phyloP scores from a whole-genome alignment of 2,329 filamentous ascomycete genomes.

The Arthrobotrys pseudoclavata region DNA sequence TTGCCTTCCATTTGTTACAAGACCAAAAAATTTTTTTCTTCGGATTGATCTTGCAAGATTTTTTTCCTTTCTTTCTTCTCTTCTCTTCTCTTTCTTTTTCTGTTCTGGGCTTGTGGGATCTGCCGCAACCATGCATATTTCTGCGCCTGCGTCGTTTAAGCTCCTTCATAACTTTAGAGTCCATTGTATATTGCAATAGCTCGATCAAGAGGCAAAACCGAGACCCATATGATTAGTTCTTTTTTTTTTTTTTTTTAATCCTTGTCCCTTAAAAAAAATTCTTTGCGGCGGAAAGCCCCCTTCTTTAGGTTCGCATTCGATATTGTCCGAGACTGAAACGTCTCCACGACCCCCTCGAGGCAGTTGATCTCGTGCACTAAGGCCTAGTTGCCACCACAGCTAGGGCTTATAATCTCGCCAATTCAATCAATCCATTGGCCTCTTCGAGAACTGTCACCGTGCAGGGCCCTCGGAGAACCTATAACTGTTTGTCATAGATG shows the following conservation, averaged over 20 bases:
- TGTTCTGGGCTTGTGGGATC: neutral
- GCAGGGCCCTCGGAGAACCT: neutral
- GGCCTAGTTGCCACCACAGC: slow-evolving; percentile 3
- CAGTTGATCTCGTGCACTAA: slow-evolving; percentile 28
- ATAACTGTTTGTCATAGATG: slow-evolving; percentile 28
- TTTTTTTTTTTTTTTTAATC: slow-evolving; percentile 5
- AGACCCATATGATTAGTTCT: neutral
- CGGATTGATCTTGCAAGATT: neutral
- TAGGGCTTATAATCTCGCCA: slow-evolving; percentile 21
- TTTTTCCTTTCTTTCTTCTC: neutral
- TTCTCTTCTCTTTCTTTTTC: neutral
- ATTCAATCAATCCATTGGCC: slow-evolving; percentile 5
- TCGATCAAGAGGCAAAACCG: slow-evolving; percentile 17
- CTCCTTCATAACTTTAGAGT: neutral
- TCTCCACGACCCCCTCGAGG: slow-evolving; percentile 4
- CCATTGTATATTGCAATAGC: slow-evolving; percentile 13
- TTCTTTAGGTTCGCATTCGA: neutral
- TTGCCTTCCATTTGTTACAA: slow-evolving; percentile 19
- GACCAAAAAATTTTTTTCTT: neutral
- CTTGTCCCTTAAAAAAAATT: neutral
- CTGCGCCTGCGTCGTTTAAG: slow-evolving; percentile 2
- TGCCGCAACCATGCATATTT: slow-evolving; percentile 5
- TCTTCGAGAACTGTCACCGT: neutral
- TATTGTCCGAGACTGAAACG: neutral
- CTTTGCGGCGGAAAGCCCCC: slow-evolving; percentile 2